A percentile compares a stretch with the other conserved stretches of the same genome.
Evolutionary conservation across 208 protist genomes (phyloP).

Genomic region (Leishmania aethiopica): DNA sequence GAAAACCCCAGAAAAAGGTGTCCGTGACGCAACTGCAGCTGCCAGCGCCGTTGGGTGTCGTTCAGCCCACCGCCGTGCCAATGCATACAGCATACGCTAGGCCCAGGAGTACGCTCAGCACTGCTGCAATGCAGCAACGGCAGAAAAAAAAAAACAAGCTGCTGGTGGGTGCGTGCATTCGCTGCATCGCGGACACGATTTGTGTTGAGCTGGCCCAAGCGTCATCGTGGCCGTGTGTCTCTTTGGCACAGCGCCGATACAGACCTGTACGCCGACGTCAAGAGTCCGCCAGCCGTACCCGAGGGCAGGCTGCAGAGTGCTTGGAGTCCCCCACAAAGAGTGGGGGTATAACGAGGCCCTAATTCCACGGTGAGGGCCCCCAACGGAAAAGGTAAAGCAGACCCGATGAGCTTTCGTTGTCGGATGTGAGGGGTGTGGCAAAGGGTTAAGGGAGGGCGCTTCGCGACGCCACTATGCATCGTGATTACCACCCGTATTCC

Average conservation of each 20-base stretch:
- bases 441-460: background rate
- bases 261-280: background rate
- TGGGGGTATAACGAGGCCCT: background rate
- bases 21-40: background rate
- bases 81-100: background rate
- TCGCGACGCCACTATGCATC: background rate
- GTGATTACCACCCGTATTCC: background rate
- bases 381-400: background rate
- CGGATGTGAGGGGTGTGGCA: background rate
- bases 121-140: background rate
- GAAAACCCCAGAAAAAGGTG: too few relatives aligned
- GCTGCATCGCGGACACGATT: background rate
- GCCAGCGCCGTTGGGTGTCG: background rate
- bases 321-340: background rate
- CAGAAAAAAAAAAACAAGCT: background rate
- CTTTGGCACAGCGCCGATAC: background rate
- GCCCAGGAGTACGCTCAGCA: background rate
- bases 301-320: background rate
- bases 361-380: too few relatives aligned
- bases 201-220: background rate
- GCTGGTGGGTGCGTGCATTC: background rate
- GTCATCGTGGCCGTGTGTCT: background rate
- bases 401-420: background rate
- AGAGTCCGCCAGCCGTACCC: background rate
- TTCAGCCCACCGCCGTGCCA: background rate